Evolutionary conservation across 441 rosid species (phyloP), one percentile per base, ranked within the genome.

Genomic region (Populus hybrid): DNA sequence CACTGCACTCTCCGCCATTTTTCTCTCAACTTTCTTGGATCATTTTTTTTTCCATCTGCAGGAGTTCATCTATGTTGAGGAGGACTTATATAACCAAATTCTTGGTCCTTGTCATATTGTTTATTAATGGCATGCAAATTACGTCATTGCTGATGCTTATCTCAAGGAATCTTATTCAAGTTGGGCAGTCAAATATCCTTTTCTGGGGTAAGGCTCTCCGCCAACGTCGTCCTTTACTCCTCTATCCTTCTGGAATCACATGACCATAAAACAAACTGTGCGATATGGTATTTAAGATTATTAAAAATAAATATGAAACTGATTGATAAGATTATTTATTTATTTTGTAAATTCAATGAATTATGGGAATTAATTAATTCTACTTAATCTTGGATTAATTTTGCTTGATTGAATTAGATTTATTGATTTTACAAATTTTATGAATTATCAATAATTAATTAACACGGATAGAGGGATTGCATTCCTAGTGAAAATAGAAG

Each of bases 1-100:
- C 18, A 87, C 88, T 40, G 86, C 80, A 78, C 74, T 78, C 66
- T 87, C 89, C 40, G 89, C 87, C 89, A 87, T 86, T 69, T 21
- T 24, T 21, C 34, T 36, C 67, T 36, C 40, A 23, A 10, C 18
- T 70, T 38, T 21, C 16, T 23, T 42, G 34, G 21, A 67, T 28
- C 11, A 67, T 12, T 28, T 14, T 23, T 5, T 28, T 34, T 6
- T 6, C 69, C 69, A 67, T 28, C 12, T 9, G 28, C 26, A 64
- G 10, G 24, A n/a, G 67, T 9, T n/a, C 28, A 11, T 23, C 67
- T n/a, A 3, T n/a, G 67, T 21, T 63, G 67, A 10, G 67, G 10
- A 63, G 11, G 23, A 10, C 67, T 10, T 8, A 12, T 42, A 42
- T 42, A 10, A 3, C 42, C 10, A 9, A 42, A 16, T 11, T 12